Evolutionary conservation across 208 protist species (phyloP).

Genomic region (Kentomonas sorsogonicus): DNA sequence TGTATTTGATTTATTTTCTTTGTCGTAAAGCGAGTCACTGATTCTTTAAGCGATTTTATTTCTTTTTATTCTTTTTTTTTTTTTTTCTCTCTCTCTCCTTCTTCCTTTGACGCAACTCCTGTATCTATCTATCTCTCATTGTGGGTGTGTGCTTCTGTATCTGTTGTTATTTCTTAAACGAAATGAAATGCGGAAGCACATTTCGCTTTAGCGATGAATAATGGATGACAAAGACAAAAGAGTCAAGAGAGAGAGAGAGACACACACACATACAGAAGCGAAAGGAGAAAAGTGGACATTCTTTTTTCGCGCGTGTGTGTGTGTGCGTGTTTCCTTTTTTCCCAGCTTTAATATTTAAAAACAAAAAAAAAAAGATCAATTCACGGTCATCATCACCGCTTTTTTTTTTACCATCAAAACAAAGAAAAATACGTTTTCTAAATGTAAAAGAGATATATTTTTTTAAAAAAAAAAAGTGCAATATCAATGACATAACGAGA

Average conservation of each 20-base stretch:
- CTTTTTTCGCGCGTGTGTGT: too few species aligned
- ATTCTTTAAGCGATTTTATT: neutral
- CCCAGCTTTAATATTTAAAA: neutral
- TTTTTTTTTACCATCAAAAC: too few species aligned
- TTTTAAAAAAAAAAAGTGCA: neutral
- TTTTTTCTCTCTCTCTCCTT: conserved; percentile 5
- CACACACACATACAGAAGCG: too few species aligned
- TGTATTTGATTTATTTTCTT: neutral
- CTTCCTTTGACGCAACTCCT: neutral
- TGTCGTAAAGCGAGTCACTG: neutral
- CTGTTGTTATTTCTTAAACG: too few species aligned
- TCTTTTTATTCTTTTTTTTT: neutral
- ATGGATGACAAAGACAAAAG: too few species aligned
- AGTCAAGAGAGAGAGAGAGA: too few species aligned
- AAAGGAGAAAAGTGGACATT: too few species aligned
- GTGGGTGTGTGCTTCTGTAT: too few species aligned
- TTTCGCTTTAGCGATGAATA: too few species aligned
- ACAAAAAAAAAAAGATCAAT: conserved; percentile 3
- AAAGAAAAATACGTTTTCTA: neutral
- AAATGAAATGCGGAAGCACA: too few species aligned
- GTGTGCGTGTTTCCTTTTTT: too few species aligned
- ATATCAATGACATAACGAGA: neutral
- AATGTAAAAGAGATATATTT: neutral
- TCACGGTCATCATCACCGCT: too few species aligned
- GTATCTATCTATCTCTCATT: neutral